These are phyloP conservation scores for Suhomyces ambrosiae DNA, from an alignment of 1,139 yeast genomes.

Conservation along the genomic window DNA sequence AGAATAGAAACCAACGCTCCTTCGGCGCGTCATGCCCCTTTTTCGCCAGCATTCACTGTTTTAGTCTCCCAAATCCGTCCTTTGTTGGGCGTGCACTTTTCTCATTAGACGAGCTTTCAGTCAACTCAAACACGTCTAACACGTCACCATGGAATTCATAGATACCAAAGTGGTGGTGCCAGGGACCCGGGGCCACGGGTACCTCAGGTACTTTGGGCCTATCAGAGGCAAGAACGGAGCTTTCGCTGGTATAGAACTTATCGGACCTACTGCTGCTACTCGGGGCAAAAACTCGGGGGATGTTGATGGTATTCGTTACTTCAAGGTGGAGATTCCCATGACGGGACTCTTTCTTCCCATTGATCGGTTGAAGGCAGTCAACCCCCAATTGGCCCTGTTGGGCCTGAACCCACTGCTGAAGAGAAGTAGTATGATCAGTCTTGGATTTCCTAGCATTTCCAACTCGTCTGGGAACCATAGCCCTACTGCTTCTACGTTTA, in stretches of 20 bases:
- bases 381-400: slow-evolving; percentile 25
- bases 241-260: slow-evolving; percentile 87
- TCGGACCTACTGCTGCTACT: slow-evolving; percentile 56
- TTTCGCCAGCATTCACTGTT: too few species aligned
- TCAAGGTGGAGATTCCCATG: slow-evolving; percentile 56
- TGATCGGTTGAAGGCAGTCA: slow-evolving; percentile 54
- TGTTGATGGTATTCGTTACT: slow-evolving; percentile 47
- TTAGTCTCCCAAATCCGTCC: too few species aligned
- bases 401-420: slow-evolving; percentile 1
- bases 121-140: too few species aligned
- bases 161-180: slow-evolving; percentile 46
- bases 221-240: slow-evolving; percentile 72
- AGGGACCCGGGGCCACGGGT: slow-evolving; percentile 55
- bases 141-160: slow-evolving; percentile 22
- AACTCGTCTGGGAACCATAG: slow-evolving; percentile 1
- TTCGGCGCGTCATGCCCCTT: too few species aligned
- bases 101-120: too few species aligned
- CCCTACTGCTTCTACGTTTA: slow-evolving; percentile 1
- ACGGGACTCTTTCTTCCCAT: slow-evolving; percentile 78
- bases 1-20: too few species aligned
- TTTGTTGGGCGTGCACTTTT: too few species aligned
- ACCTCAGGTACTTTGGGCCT: slow-evolving; percentile 70
- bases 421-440: slow-evolving; percentile 9
- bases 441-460: slow-evolving; percentile 3
- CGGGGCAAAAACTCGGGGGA: slow-evolving; percentile 50